Base-by-base conservation (phyloP, 2,329 filamentous ascomycete species). In the Annulohypoxylon truncatum region DNA sequence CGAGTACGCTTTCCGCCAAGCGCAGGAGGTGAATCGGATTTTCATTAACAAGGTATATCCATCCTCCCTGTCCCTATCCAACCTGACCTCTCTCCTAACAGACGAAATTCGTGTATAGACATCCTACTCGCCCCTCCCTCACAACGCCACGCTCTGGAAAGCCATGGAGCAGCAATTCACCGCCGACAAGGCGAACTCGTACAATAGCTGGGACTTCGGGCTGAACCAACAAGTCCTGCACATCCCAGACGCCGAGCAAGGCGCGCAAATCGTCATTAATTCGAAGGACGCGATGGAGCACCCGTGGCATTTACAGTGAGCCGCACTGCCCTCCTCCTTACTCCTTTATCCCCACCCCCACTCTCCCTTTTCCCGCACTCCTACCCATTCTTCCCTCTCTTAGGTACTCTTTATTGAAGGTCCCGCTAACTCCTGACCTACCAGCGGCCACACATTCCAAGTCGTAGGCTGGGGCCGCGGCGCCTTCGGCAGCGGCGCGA, bases 261-360 rank as follows among this genome's bases (percentile, higher is more conserved):
- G 75, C 0, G 77, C 75, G 0, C 77, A 80, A 68, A 71, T 81
- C 28, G 78, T 77, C 26, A 77, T 80, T 53, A 81, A 79, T 65
- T 78, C 77, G 15, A 68, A 69, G 18, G 78, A 80, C 66, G 76
- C 72, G 35, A 80, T 80, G 79, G 77, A 79, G 64, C 78, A 80
- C 59, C 79, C 79, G 1, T 81, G 78, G 73, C 78, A 80, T 56
- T 67, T 80, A 61, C 78, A 80, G 75, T 79, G 52, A 61, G 73
- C 65, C 44, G 5, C 26, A 13, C 24, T 46, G 31, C 35, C 40
- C 15, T 7, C 4, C 13, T 22, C 29, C 42, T 12, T 40, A n/a
- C n/a, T n/a, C n/a, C n/a, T n/a, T n/a, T n/a, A n/a, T n/a, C n/a
- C n/a, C n/a, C n/a, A n/a, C n/a, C n/a, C n/a, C n/a, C n/a, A n/a